Conservation (phyloP, 2,329 filamentous ascomycete species). For the Teratosphaeria viscida region DNA sequence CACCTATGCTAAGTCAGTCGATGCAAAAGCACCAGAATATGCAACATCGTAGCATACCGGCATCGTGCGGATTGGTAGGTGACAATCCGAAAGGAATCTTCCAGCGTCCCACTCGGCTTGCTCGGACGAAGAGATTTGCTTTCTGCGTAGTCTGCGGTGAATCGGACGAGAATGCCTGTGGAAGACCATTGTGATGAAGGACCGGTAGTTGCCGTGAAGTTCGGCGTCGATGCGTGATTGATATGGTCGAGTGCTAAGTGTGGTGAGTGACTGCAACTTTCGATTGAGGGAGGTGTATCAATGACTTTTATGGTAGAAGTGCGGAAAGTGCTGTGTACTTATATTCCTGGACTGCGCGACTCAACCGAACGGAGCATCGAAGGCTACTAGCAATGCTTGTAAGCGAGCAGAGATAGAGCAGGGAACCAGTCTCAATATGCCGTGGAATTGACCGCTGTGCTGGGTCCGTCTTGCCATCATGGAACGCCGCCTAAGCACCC, state of each 20-base stretch:
- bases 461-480: not conserved
- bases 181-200: slow-evolving; percentile 15
- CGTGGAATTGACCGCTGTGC: not conserved
- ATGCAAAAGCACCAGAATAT: not conserved
- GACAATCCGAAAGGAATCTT: slow-evolving; percentile 4
- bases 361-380: not conserved
- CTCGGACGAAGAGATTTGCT: slow-evolving; percentile 16
- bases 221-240: not conserved
- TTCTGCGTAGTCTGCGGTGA: slow-evolving; percentile 18
- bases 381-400: not conserved
- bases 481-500: not conserved
- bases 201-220: not conserved
- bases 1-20: slow-evolving; percentile 15
- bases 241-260: not conserved
- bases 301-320: not conserved
- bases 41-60: slow-evolving; percentile 7
- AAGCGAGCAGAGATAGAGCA: not conserved
- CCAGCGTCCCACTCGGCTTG: slow-evolving; percentile 3
- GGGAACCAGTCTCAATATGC: not conserved
- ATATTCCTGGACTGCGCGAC: not conserved
- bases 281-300: not conserved
- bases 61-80: slow-evolving; percentile 12
- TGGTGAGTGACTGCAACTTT: not conserved
- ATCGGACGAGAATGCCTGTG: slow-evolving; percentile 15
- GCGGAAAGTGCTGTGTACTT: not conserved